These are phyloP conservation scores for Orbilia brochopaga DNA, from an alignment of 2,329 filamentous ascomycete genomes.

Conservation along the genomic window DNA sequence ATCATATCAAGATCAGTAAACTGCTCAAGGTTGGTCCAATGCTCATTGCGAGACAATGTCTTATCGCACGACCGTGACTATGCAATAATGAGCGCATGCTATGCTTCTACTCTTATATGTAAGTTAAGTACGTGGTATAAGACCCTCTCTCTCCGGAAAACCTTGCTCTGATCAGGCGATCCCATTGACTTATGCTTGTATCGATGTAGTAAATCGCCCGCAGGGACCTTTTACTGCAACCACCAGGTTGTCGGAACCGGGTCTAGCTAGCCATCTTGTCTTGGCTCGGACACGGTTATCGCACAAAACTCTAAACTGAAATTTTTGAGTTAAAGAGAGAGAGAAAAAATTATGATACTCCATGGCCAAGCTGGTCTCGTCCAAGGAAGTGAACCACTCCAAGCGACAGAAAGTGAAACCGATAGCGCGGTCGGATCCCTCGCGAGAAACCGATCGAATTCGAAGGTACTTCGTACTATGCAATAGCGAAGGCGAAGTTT, in stretches of 20 bases:
- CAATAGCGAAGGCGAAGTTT: background rate
- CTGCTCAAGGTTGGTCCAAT: no score
- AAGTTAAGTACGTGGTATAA: no score
- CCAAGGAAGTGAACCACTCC: background rate
- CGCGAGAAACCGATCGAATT: background rate
- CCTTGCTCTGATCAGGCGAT: background rate
- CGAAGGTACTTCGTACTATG: conserved; percentile 2
- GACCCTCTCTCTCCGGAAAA: conserved; percentile 2
- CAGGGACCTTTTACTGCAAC: conserved; percentile 39
- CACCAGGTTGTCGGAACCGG: background rate
- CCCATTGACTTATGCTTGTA: no score
- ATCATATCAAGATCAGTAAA: no score
- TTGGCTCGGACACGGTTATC: background rate
- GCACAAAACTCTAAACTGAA: background rate
- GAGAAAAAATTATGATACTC: no score
- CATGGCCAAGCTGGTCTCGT: no score
- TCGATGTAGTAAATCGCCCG: conserved; percentile 20
- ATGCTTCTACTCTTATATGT: no score
- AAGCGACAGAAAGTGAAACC: background rate
- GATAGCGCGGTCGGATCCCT: conserved; percentile 18
- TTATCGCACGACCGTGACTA: background rate
- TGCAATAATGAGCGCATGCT: conserved; percentile 4
- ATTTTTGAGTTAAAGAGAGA: background rate
- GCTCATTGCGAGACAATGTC: conserved; percentile 14
- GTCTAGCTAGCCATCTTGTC: no score